Evolutionary conservation across 2,329 filamentous ascomycete genomes (phyloP), one percentile per base, ranked within the genome.

Genomic region (Fusarium fracticaudum): DNA sequence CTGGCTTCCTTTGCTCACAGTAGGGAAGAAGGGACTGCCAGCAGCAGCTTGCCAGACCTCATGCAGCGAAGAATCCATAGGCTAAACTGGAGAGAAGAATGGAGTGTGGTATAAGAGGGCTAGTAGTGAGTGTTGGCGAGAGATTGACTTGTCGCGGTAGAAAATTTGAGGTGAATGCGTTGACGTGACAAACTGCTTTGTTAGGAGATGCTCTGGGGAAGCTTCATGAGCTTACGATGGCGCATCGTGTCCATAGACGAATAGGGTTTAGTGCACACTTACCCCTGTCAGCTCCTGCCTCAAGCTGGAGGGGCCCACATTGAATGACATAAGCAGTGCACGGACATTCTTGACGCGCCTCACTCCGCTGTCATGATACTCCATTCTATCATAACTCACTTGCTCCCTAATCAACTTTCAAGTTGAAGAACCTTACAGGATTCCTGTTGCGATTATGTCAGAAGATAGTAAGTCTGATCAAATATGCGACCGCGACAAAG

Each of bases 41-140:
- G 93, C 90, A 86, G 95, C 94, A 88, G 94, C 93, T 89, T 97
- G 93, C 96, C 96, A 98, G 86, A 97, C 89, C 84, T 96, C 91
- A 85, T 92, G 91, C 84, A 97, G 87, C 88, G 93, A 94, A 81
- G 91, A 90, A 90, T 93, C 92, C 91, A 94, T 93, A 86, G 87
- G 87, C 81, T 72, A 66, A 47, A 64, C 50, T 73, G 71, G 57
- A 47, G 50, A 51, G 29, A 44, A 45, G 53, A 48, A 35, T 31
- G 22, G 20, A 18, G 17, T 41, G 17, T 40, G 41, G 17, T 60
- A 9, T 38, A 48, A 38, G 11, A 40, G 55, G 26, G 50, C 43
- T 51, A 47, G 6, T 24, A 12, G 5, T 31, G 14, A 10, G 31
- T 10, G 8, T 8, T 51, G 3, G 24, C 7, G 20, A 22, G 31